Conservation (phyloP, 2,329 filamentous ascomycete species). For the Didymella lethalis region DNA sequence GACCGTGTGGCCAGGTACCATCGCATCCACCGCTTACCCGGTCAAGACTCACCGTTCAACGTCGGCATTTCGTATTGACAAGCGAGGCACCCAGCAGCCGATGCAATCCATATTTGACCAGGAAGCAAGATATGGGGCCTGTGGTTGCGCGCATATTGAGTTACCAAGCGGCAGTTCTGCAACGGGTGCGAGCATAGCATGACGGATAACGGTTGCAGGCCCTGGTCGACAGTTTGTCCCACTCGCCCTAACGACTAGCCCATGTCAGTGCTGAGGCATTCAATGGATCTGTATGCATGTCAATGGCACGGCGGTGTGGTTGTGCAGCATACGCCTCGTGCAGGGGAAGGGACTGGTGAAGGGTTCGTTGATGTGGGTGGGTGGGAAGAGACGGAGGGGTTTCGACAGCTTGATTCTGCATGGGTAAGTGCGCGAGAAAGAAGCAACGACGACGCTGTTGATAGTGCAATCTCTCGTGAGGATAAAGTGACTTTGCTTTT, state of each 20-base stretch:
- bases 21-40: not conserved
- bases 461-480: not conserved
- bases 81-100: constrained; percentile 2
- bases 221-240: constrained; percentile 6
- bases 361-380: constrained; percentile 2
- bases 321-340: constrained; percentile 18
- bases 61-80: constrained; percentile 2
- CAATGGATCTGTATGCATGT: not conserved
- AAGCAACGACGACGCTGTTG: not conserved
- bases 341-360: constrained; percentile 6
- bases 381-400: not conserved
- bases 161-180: constrained; percentile 11
- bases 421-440: constrained; percentile 3
- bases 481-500: constrained; percentile 2
- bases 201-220: constrained; percentile 19
- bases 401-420: not conserved
- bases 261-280: not conserved
- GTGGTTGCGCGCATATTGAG: constrained; percentile 15
- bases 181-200: constrained; percentile 13
- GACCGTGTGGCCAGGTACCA: constrained; percentile 4
- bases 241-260: constrained; percentile 4
- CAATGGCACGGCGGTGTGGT: constrained; percentile 5
- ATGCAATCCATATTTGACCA: not conserved
- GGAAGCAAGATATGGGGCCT: not conserved
- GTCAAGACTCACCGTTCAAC: constrained; percentile 8